Percentiles rank a stretch among this genome's conserved stretches.
These are phyloP conservation scores for Pestalotiopsis sp. DNA, from an alignment of 2,329 filamentous ascomycete species.

Conservation along the genomic window DNA sequence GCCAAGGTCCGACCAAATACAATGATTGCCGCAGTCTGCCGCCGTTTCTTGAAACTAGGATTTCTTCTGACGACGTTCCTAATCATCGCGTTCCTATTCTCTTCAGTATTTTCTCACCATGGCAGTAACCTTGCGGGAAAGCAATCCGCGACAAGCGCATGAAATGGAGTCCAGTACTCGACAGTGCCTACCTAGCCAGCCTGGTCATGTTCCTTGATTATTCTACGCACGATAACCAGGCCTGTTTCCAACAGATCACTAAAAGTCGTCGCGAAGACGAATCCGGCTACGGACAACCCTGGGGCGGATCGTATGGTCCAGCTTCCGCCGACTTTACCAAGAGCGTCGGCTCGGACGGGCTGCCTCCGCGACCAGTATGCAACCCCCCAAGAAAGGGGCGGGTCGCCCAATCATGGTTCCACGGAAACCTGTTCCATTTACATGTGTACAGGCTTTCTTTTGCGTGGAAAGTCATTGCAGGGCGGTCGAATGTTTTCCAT, in stretches of 20 bases:
- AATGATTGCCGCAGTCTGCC: too few relatives aligned
- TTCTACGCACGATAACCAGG: too few relatives aligned
- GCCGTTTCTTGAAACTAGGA: too few relatives aligned
- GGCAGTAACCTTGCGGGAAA: too few relatives aligned
- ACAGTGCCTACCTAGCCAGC: too few relatives aligned
- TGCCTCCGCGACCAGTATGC: slow-evolving; percentile 1
- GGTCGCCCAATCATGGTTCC: background rate
- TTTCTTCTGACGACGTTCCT: too few relatives aligned
- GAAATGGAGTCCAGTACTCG: too few relatives aligned
- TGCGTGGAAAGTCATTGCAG: background rate
- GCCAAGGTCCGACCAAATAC: too few relatives aligned
- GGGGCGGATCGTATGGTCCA: background rate
- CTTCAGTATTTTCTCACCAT: too few relatives aligned
- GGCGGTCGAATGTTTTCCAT: background rate
- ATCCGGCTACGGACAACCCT: background rate
- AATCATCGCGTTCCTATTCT: too few relatives aligned
- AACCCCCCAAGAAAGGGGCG: background rate
- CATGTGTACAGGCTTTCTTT: background rate
- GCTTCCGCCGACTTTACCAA: background rate
- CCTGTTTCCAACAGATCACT: background rate
- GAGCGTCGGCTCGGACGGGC: background rate
- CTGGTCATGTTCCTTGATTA: too few relatives aligned
- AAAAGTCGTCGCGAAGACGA: background rate
- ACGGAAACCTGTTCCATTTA: background rate
- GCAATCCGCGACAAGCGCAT: too few relatives aligned